Evolutionary conservation across 352 stramenopile genomes (phyloP), one percentile per base, ranked within the genome.

Genomic region (Globisporangium takayamanum): DNA sequence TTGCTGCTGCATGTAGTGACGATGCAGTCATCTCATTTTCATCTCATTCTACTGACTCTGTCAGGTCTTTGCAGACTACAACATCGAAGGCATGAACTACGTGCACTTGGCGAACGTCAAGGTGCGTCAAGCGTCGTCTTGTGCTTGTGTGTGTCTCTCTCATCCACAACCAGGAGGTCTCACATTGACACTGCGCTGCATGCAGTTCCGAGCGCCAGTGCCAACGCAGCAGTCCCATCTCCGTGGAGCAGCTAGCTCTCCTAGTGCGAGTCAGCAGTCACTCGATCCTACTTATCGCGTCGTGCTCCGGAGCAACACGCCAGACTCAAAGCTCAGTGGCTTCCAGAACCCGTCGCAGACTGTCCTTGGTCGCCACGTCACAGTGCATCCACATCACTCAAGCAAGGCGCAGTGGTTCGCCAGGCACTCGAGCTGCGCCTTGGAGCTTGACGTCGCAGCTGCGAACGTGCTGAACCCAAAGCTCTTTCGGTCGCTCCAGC

Each of bases 51-150:
- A 93, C 5, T 62, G 95, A 20, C 87, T 92, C 25, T 37, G n/a
- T 11, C 39, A 94, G 80, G 73, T 93, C 5, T 96, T 96, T 73
- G 85, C 88, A 1, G 89, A 97, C 64, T 95, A 96, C 70, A 91
- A 93, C 42, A 94, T 97, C 36, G 88, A 95, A 76, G 89, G 89
- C n/a, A 96, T 96, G 86, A 96, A 91, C 63, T 72, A 74, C 11
- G 62, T 96, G 22, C 75, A 84, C 53, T 64, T 96, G 16, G 69
- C 70, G 25, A 79, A 92, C 42, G 70, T 82, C 41, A 91, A 84
- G 65, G 78, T 90, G 65, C 33, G 59, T 51, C n/a, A 14, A 57
- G 20, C 18, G 45, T 46, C 6, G 22, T 14, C 36, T 26, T 14
- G 22, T 28, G 22, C 22, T 26, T 3, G 10, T 8, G 28, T 41